phyloP scores from a whole-genome alignment of 2,329 filamentous ascomycete species.

The Pestalotiopsis sp. region DNA sequence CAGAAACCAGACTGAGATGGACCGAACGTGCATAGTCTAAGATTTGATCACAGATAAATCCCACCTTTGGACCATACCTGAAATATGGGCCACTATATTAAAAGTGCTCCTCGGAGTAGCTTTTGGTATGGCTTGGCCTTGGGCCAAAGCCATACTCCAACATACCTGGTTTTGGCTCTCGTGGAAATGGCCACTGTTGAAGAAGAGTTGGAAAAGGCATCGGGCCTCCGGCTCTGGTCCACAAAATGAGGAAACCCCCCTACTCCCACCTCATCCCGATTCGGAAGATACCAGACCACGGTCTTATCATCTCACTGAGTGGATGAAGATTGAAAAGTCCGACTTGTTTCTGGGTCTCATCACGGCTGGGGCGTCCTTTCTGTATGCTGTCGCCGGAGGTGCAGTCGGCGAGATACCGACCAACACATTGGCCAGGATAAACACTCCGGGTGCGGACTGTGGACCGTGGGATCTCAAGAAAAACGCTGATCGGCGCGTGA shows the following conservation, averaged over 20 bases:
- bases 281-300: background rate
- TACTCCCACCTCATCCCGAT: background rate
- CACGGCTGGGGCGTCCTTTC: background rate
- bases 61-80: background rate
- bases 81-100: background rate
- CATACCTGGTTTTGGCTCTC: background rate
- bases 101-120: background rate
- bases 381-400: background rate
- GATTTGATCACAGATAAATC: background rate
- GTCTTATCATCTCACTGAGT: background rate
- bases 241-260: background rate
- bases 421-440: background rate
- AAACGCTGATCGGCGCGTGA: background rate
- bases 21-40: background rate
- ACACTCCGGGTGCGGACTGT: background rate
- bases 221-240: background rate
- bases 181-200: background rate
- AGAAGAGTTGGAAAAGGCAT: background rate
- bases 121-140: background rate
- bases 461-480: background rate
- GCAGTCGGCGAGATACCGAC: background rate
- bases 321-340: background rate
- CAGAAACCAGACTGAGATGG: background rate
- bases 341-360: background rate
- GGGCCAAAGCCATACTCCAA: background rate